These are phyloP conservation scores for Erysimum cheiri DNA, from an alignment of 441 rosid genomes.

Conservation along the genomic window DNA sequence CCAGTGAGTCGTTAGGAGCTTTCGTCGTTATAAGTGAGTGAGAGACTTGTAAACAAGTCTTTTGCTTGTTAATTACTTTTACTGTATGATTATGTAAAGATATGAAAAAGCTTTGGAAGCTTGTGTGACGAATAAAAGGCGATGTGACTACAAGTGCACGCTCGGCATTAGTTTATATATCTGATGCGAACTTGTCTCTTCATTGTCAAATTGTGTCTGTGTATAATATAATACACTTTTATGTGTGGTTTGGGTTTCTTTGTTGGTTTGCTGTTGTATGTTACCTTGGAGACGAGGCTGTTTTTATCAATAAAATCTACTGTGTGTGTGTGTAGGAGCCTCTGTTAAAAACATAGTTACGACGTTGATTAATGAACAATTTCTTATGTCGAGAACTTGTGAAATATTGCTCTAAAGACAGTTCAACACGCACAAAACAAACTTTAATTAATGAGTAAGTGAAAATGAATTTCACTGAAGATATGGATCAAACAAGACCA, in stretches of 20 bases:
- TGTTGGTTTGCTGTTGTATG: conserved; percentile 34
- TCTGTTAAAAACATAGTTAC: not conserved
- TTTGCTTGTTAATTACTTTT: conserved; percentile 20
- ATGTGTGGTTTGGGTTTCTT: conserved; percentile 32
- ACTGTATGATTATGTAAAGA: conserved; percentile 38
- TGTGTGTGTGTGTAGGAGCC: conserved; percentile 24
- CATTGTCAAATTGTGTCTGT: conserved; percentile 31
- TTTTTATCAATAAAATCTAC: conserved; percentile 28
- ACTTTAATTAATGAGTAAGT: no score
- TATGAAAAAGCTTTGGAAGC: conserved; percentile 34
- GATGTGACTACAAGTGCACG: conserved; percentile 57
- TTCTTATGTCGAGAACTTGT: not conserved
- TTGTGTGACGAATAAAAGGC: conserved; percentile 47
- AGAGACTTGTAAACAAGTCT: conserved; percentile 31
- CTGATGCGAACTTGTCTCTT: conserved; percentile 39
- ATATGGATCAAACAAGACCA: no score
- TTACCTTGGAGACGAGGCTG: conserved; percentile 30
- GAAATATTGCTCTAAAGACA: not conserved
- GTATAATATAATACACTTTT: conserved; percentile 29
- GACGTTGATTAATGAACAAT: not conserved
- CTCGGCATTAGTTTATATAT: conserved; percentile 22
- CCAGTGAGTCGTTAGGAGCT: conserved; percentile 91
- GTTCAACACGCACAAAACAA: no score
- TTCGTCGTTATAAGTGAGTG: conserved; percentile 71
- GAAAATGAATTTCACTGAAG: no score